Conservation (phyloP, 306 rosid species). For the Prinsepia uniflora region DNA sequence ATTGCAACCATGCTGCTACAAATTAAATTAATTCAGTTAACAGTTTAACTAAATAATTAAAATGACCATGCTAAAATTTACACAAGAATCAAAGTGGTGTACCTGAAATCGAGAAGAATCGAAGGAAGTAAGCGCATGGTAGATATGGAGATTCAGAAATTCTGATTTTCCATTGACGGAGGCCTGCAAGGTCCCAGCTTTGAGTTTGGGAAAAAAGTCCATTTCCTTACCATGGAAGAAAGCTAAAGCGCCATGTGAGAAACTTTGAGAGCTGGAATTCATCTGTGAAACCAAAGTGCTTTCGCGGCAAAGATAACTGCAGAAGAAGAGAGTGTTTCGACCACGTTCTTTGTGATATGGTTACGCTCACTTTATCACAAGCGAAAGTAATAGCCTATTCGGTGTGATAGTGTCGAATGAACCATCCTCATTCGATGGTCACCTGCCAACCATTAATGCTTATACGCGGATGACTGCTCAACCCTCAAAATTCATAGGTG, state of each 20-base stretch:
- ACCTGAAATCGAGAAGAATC: conserved; percentile 53
- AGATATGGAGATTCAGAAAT: conserved; percentile 21
- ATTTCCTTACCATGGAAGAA: conserved; percentile 31
- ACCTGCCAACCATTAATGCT: no score
- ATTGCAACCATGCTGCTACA: conserved; percentile 33
- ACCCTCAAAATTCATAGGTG: no score
- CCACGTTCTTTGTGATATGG: neutral
- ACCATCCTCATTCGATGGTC: no score
- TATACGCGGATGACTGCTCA: no score
- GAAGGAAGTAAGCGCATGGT: conserved; percentile 43
- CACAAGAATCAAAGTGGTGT: neutral
- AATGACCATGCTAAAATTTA: neutral
- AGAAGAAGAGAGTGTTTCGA: neutral
- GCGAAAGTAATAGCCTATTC: no score
- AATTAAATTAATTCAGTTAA: neutral
- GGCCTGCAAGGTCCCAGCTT: conserved; percentile 15
- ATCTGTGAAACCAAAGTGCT: neutral
- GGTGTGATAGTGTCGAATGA: no score
- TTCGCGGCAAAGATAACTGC: neutral
- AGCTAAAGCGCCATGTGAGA: conserved; percentile 27
- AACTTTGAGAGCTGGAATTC: neutral
- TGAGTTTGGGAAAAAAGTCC: conserved; percentile 14
- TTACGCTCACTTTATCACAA: neutral
- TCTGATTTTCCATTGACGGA: conserved; percentile 29
- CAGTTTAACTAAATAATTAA: neutral